Evolutionary conservation across 2,329 filamentous ascomycete genomes (phyloP), one percentile per base, ranked within the genome.

Genomic region (Parastagonospora nodorum): DNA sequence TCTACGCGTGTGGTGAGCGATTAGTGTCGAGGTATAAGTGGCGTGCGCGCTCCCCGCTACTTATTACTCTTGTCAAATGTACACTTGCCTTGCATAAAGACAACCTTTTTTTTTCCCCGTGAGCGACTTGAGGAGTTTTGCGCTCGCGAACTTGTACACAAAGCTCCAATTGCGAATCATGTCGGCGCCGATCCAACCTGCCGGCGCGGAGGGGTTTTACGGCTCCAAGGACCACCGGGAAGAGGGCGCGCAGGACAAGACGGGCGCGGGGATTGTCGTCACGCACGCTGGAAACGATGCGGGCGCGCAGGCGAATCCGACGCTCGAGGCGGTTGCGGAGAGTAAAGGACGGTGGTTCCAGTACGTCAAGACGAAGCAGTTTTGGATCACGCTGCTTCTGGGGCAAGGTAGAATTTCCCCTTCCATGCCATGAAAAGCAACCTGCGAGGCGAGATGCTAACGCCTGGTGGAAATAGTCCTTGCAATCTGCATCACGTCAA

Each of bases 401-500:
- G 92, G 92, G 78, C 86, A 74, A 63, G 77, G 76, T 64, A 50
- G 57, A 8, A 31, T 45, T 24, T 1, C 8, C 7, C 16, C 6
- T 35, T 14, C 14, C 14, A 10, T 12, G 19, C 7, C 38, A 41
- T 11, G 2, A n/a, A 11, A 39, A 8, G 11, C 11, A 24, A 8
- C 9, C 9, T 2, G 8, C 29, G 11, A 42, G 16, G 14, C 29
- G 32, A 10, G 5, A 6, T 19, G 5, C n/a, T 10, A 11, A 10
- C n/a, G 8, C 30, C 8, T 2, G 9, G 30, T 7, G 3, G 30
- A 12, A 32, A 44, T 42, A 72, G 68, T 64, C 42, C 55, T 58
- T 29, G 51, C 92, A 4, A 84, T 99, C 51, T 92, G 91, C 78
- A 94, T 96, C 75, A 97, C 92, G 1, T 86, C 85, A 28, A 97